Evolutionary conservation across 139 green algal species (phyloP), one percentile per base, ranked within the genome.

Genomic region (Dunaliella primolecta): DNA sequence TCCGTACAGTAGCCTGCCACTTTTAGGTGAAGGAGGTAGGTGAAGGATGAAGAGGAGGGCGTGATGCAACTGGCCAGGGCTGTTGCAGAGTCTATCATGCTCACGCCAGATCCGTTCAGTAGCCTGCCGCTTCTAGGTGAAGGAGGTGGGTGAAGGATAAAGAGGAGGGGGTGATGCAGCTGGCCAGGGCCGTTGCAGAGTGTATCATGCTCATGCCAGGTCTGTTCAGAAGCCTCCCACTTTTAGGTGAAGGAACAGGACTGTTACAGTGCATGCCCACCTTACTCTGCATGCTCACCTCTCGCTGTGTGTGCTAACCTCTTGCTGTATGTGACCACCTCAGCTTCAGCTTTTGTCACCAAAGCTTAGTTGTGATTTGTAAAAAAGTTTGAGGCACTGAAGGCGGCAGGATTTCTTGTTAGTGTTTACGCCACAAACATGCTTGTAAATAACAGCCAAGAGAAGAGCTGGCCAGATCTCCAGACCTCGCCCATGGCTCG

Each of bases 81-180:
- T 11, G 56, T 77, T 1, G 75, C 84, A 1, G 31, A 81, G 25
- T 3, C 35, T 33, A 82, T 84, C 30, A 37, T 87, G 37, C 56
- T 87, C 1, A 21, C 84, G 32, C 84, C 84, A 32, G 84, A 87
- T 78, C 36, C 71, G 1, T 83, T 83, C 80, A 38, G 71, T 2
- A 74, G 82, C 56, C 32, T 84, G 82, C 82, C 82, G 7, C 29
- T 86, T 35, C 23, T 81, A 3, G 20, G 75, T 36, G 75, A 38
- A 32, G 32, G n/a, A 80, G 75, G 75, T 80, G 15, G 46, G 46
- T 64, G n/a, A n/a, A n/a, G n/a, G n/a, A n/a, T n/a, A n/a, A n/a
- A n/a, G n/a, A n/a, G n/a, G n/a, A n/a, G n/a, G n/a, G n/a, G n/a
- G n/a, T n/a, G n/a, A 86, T 82, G 83, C 71, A 36, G 1, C 83